phyloP scores from a whole-genome alignment of 2,329 filamentous ascomycete genomes.

The Blastomyces gilchristii region DNA sequence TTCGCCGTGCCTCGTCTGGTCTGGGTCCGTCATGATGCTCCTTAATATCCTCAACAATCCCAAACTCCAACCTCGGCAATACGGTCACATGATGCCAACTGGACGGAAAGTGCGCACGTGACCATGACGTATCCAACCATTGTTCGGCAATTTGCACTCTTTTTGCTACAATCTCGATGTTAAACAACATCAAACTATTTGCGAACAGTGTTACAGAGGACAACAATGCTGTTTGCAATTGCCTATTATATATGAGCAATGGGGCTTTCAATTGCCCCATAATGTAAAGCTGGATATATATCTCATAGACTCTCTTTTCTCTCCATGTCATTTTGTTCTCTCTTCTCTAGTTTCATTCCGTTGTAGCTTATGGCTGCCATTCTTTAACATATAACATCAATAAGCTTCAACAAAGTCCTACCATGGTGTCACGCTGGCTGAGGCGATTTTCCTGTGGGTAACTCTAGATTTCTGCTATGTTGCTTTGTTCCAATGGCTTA shows the following conservation, averaged over 20 bases:
- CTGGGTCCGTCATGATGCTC: background rate
- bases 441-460: constrained; percentile 18
- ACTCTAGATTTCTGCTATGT: background rate
- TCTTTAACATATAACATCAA: background rate
- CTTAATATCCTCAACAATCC: constrained; percentile 1
- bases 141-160: background rate
- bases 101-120: background rate
- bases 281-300: constrained; percentile 5
- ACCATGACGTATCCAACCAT: background rate
- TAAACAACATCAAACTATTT: background rate
- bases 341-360: background rate
- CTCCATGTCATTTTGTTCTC: background rate
- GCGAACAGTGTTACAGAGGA: background rate
- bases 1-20: background rate
- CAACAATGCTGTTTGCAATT: background rate
- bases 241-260: background rate
- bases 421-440: constrained; percentile 8
- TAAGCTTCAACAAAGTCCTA: background rate
- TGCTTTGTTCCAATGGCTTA: constrained; percentile 13
- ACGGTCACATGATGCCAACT: background rate
- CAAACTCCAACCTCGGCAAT: background rate
- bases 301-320: background rate
- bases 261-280: background rate
- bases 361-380: background rate
- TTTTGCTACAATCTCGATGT: background rate